These are phyloP conservation scores for Podaxis carcinomalis DNA, from an alignment of 768 basidiomycete genomes.

Conservation along the genomic window DNA sequence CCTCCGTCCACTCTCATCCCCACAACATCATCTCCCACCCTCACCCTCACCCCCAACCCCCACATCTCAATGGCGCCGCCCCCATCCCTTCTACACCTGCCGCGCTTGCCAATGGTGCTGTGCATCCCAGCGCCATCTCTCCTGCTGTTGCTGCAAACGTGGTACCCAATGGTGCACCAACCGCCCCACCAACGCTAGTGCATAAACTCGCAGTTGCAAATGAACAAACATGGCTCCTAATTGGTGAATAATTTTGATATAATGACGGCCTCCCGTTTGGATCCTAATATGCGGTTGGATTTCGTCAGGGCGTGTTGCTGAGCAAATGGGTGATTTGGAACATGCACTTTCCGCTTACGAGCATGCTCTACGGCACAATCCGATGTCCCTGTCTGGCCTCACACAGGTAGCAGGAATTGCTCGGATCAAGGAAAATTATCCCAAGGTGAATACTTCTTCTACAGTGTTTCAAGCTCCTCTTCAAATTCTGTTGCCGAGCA, in stretches of 20 bases:
- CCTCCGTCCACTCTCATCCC: slow-evolving; percentile 26
- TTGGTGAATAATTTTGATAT: slow-evolving; percentile 49
- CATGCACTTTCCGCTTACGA: slow-evolving; percentile 93
- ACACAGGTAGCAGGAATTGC: slow-evolving; percentile 95
- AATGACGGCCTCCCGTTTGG: slow-evolving; percentile 4
- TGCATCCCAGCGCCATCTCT: slow-evolving; percentile 38
- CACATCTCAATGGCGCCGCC: slow-evolving; percentile 51
- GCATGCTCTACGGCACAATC: slow-evolving; percentile 92
- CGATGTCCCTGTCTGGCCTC: slow-evolving; percentile 83
- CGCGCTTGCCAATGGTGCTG: slow-evolving; percentile 37
- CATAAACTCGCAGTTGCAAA: slow-evolving; percentile 82
- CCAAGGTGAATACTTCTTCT: slow-evolving; percentile 62
- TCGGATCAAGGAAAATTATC: slow-evolving; percentile 96
- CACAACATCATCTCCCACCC: slow-evolving; percentile 26
- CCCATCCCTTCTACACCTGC: slow-evolving; percentile 42
- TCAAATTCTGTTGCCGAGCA: slow-evolving; percentile 19
- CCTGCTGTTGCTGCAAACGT: slow-evolving; percentile 38
- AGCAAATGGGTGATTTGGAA: slow-evolving; percentile 92
- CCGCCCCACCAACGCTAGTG: slow-evolving; percentile 43
- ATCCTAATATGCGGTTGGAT: slow-evolving; percentile 14
- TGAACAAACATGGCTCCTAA: slow-evolving; percentile 93
- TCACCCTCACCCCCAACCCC: slow-evolving; percentile 33
- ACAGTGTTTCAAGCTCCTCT: neutral
- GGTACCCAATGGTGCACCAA: slow-evolving; percentile 27
- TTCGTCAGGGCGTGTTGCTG: slow-evolving; percentile 81